Conservation (phyloP, 169 alveolate species). For the Theileria parva region DNA sequence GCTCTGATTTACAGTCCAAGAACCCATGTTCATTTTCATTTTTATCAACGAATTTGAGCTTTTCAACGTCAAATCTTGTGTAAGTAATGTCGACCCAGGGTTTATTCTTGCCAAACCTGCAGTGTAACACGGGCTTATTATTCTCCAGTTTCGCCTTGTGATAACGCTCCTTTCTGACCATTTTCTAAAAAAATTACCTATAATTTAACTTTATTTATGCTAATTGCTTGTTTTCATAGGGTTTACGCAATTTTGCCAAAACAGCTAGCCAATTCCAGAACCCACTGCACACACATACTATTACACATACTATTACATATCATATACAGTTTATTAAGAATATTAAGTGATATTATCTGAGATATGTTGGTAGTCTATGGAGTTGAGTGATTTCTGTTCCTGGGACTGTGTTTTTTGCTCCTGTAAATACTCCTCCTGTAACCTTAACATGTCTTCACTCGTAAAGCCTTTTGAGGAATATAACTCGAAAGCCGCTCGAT, state of each 20-base stretch:
- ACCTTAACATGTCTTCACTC: conserved; percentile 38
- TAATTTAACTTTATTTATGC: no score
- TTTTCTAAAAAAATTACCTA: neutral
- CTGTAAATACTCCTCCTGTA: conserved; percentile 46
- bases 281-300: neutral
- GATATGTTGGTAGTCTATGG: conserved; percentile 51
- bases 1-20: neutral
- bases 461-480: conserved; percentile 68
- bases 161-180: neutral
- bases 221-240: neutral
- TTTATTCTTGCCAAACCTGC: neutral
- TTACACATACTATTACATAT: neutral
- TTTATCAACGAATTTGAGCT: neutral
- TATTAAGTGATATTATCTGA: conserved; percentile 23
- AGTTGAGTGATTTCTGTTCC: conserved; percentile 23
- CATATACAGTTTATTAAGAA: neutral
- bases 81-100: neutral
- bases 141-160: neutral
- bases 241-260: neutral
- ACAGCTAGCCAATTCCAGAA: neutral
- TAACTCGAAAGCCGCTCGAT: conserved; percentile 76
- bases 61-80: neutral
- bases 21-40: neutral
- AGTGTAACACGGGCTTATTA: neutral
- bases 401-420: conserved; percentile 14